phyloP scores from a whole-genome alignment of 768 basidiomycete species.

The Rhodotorula sphaerocarpa region DNA sequence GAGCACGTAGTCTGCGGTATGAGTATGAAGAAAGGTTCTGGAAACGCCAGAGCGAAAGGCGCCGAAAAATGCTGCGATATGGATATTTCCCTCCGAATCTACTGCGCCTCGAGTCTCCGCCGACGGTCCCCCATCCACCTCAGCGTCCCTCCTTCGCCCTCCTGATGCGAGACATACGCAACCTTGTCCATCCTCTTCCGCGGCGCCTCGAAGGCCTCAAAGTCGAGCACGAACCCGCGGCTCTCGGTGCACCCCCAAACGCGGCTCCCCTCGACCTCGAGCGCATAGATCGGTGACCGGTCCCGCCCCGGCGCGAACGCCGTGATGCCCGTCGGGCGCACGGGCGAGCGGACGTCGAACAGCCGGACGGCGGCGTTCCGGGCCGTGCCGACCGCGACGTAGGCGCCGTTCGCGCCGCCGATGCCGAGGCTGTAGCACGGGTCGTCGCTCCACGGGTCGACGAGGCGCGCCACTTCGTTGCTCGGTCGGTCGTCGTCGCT shows the following conservation, averaged over 20 bases:
- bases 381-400: slow-evolving; percentile 12
- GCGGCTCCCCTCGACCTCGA: slow-evolving; percentile 6
- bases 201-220: neutral
- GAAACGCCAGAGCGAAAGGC: too few species aligned
- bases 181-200: neutral
- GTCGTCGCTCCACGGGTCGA: slow-evolving; percentile 28
- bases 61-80: too few species aligned
- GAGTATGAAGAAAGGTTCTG: too few species aligned
- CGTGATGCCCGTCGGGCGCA: neutral
- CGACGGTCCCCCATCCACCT: slow-evolving; percentile 10
- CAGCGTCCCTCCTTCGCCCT: slow-evolving; percentile 8
- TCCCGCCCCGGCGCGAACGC: slow-evolving; percentile 16
- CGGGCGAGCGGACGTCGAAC: slow-evolving; percentile 13
- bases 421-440: slow-evolving; percentile 8
- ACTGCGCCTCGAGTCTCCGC: too few species aligned
- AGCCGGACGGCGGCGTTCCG: slow-evolving; percentile 19
- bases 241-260: slow-evolving; percentile 18
- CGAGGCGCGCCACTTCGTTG: slow-evolving; percentile 15
- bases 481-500: neutral
- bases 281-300: slow-evolving; percentile 12
- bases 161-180: slow-evolving; percentile 11
- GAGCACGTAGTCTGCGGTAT: too few species aligned
- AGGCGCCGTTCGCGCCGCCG: neutral
- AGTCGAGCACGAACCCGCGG: slow-evolving; percentile 16
- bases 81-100: too few species aligned